Percentiles rank a stretch among this genome's conserved stretches.
Conservation (phyloP, 1,284 basidiomycete species). For the Exobasidium cylindrosporum region DNA sequence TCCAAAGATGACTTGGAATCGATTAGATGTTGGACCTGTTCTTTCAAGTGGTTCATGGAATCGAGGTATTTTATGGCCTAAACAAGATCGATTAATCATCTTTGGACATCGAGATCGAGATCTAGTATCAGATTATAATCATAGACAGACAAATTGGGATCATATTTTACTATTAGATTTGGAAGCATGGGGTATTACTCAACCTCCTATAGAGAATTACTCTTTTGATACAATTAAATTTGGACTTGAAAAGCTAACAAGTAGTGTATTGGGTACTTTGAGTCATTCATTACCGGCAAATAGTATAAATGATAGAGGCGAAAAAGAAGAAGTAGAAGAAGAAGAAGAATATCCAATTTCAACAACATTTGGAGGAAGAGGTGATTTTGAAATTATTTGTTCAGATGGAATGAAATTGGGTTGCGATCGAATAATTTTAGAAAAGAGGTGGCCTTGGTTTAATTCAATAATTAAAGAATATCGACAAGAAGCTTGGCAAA, state of each 20-base stretch:
- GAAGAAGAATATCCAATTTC: neutral
- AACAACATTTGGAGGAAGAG: conserved; percentile 32
- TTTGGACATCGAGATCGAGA: conserved; percentile 46
- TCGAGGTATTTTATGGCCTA: conserved; percentile 37
- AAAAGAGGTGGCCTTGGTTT: conserved; percentile 93
- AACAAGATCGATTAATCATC: conserved; percentile 39
- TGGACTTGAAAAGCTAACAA: conserved; percentile 39
- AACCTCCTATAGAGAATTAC: conserved; percentile 30
- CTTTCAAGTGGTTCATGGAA: conserved; percentile 47
- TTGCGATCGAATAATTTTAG: conserved; percentile 76
- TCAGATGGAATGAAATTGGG: conserved; percentile 79
- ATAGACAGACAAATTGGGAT: conserved; percentile 50
- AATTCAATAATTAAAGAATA: conserved; percentile 62
- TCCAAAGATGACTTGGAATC: conserved; percentile 44
- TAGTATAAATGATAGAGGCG: neutral
- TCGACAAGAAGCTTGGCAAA: conserved; percentile 29
- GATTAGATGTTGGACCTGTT: conserved; percentile 40
- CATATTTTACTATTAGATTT: conserved; percentile 46
- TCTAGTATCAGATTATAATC: conserved; percentile 51
- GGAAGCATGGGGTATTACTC: conserved; percentile 48
- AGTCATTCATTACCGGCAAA: neutral
- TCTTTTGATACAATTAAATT: conserved; percentile 8
- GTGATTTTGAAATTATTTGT: conserved; percentile 84
- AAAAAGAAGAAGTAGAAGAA: neutral
- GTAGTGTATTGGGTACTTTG: conserved; percentile 15